phyloP scores from a whole-genome alignment of 2,329 filamentous ascomycete genomes.

The Hyphodiscus sp. region DNA sequence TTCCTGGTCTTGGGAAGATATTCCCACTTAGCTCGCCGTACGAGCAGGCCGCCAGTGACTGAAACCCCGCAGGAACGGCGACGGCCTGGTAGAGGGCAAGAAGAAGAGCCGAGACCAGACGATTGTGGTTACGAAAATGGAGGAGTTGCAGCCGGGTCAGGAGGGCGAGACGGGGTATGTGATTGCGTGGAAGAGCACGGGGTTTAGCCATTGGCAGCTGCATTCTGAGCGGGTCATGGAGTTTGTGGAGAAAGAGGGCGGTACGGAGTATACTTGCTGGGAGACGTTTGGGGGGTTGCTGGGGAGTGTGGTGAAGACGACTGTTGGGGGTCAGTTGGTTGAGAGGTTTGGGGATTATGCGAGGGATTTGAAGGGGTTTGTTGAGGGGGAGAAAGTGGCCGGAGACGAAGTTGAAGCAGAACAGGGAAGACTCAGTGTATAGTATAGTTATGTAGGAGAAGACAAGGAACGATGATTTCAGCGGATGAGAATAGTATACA shows the following conservation, averaged over 20 bases:
- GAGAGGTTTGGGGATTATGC: conserved; percentile 35
- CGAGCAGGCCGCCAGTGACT: no score
- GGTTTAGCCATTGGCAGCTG: conserved; percentile 31
- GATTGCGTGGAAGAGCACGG: conserved; percentile 34
- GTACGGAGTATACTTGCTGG: conserved; percentile 37
- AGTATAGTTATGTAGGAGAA: not conserved
- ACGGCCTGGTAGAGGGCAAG: conserved; percentile 10
- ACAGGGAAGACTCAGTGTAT: not conserved
- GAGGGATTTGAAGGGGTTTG: conserved; percentile 33
- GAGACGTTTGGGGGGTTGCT: conserved; percentile 41
- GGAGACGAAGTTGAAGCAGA: not conserved
- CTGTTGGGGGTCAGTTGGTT: conserved; percentile 30
- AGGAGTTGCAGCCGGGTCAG: not conserved
- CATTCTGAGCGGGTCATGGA: conserved; percentile 39
- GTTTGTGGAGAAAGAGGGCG: conserved; percentile 33
- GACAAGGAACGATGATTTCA: not conserved
- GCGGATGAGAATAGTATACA: not conserved
- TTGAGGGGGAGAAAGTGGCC: conserved; percentile 6
- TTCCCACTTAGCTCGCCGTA: no score
- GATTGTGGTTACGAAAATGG: conserved; percentile 11
- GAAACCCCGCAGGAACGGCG: conserved; percentile 5
- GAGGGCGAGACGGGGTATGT: conserved; percentile 31
- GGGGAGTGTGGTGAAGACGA: conserved; percentile 30
- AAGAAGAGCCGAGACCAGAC: conserved; percentile 13
- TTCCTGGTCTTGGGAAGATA: no score